These are phyloP conservation scores for Beauveria asiatica DNA, from an alignment of 2,329 filamentous ascomycete genomes.

Conservation along the genomic window DNA sequence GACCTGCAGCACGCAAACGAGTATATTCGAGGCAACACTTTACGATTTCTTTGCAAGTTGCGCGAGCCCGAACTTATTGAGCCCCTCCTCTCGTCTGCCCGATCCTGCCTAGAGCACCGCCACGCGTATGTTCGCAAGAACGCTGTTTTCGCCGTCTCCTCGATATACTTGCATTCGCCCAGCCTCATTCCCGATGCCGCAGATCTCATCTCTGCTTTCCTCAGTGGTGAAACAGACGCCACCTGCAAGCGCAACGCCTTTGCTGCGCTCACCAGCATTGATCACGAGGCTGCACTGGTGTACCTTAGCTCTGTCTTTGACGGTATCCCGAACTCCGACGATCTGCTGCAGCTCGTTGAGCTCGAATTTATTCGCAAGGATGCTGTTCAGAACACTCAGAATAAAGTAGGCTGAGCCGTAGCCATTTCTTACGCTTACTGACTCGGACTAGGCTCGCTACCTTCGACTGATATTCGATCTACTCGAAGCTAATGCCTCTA, in stretches of 20 bases:
- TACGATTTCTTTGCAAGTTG: slow-evolving; percentile 94
- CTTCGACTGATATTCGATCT: slow-evolving; percentile 93
- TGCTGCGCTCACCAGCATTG: slow-evolving; percentile 80
- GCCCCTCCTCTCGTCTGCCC: slow-evolving; percentile 84
- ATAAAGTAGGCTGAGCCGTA: slow-evolving; percentile 58
- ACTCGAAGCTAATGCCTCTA: slow-evolving; percentile 84
- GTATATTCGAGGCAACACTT: slow-evolving; percentile 95
- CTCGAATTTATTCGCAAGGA: slow-evolving; percentile 97
- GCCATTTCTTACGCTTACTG: slow-evolving; percentile 8
- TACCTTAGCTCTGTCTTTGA: slow-evolving; percentile 89
- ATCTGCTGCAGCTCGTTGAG: slow-evolving; percentile 85
- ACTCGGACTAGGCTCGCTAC: slow-evolving; percentile 61
- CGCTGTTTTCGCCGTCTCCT: slow-evolving; percentile 87
- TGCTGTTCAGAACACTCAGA: slow-evolving; percentile 85
- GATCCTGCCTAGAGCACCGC: slow-evolving; percentile 87
- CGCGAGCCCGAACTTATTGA: slow-evolving; percentile 94
- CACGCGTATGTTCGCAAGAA: slow-evolving; percentile 99
- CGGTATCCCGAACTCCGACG: slow-evolving; percentile 86
- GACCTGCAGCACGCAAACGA: slow-evolving; percentile 97
- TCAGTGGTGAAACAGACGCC: slow-evolving; percentile 82
- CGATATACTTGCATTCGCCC: slow-evolving; percentile 85
- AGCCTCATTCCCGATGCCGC: slow-evolving; percentile 90
- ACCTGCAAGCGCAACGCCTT: slow-evolving; percentile 99
- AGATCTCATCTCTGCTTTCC: slow-evolving; percentile 81
- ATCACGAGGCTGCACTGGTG: slow-evolving; percentile 82